These are phyloP conservation scores for Russula sp. DNA, from an alignment of 768 basidiomycete species.

Conservation along the genomic window DNA sequence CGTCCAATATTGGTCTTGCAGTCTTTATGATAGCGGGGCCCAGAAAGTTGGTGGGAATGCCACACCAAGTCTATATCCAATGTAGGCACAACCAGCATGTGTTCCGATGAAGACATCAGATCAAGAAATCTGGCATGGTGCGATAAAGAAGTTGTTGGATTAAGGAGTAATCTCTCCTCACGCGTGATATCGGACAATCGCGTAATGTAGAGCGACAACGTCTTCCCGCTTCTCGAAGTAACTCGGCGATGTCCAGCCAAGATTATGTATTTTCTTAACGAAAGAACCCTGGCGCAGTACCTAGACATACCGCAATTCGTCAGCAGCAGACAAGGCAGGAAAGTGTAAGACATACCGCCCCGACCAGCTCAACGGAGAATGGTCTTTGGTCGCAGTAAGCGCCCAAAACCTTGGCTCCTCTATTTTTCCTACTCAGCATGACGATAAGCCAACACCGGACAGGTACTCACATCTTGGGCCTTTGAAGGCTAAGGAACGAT, in stretches of 20 bases:
- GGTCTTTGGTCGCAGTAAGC: constrained; percentile 52
- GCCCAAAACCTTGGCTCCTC: constrained; percentile 44
- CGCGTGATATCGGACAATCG: constrained; percentile 59
- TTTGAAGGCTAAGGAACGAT: neutral
- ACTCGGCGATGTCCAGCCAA: constrained; percentile 49
- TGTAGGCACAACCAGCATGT: constrained; percentile 53
- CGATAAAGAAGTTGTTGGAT: neutral
- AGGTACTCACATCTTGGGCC: constrained; percentile 17
- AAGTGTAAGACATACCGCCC: constrained; percentile 44
- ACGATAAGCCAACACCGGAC: neutral
- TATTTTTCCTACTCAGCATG: constrained; percentile 26
- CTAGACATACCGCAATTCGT: constrained; percentile 33
- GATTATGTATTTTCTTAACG: constrained; percentile 48
- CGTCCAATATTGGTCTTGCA: constrained; percentile 44
- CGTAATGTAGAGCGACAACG: constrained; percentile 46
- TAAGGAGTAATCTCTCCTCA: constrained; percentile 33
- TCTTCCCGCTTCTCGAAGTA: constrained; percentile 43
- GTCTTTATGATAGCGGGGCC: constrained; percentile 45
- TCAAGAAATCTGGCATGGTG: constrained; percentile 49
- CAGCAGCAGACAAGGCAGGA: neutral
- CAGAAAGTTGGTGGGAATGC: constrained; percentile 70
- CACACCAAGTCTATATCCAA: constrained; percentile 74
- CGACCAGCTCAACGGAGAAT: constrained; percentile 56
- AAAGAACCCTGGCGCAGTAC: constrained; percentile 58
- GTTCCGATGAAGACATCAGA: constrained; percentile 46